phyloP scores from a whole-genome alignment of 148 eudicot genomes.

The Polygonum aviculare region DNA sequence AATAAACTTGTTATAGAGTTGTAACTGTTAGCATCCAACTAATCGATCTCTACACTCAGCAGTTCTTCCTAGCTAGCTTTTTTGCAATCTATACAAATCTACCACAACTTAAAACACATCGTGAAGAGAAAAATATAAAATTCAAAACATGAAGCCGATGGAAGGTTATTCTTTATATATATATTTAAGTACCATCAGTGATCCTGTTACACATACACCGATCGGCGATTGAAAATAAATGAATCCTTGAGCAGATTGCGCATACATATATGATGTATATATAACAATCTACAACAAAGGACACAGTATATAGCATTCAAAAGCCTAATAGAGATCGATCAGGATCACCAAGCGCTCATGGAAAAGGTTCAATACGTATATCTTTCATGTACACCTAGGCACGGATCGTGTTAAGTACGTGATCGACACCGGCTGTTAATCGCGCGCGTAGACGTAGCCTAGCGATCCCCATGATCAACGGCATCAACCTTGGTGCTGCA shows the following conservation, averaged over 20 bases:
- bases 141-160: neutral
- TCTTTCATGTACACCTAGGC: neutral
- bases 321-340: too few relatives aligned
- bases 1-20: too few relatives aligned
- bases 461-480: conserved; percentile 2
- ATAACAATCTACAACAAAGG: neutral
- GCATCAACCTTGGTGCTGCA: conserved; percentile 35
- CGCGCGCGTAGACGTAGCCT: neutral
- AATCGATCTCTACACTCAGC: too few relatives aligned
- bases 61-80: too few relatives aligned
- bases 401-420: neutral
- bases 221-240: neutral
- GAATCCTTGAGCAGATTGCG: neutral
- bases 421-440: neutral
- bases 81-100: neutral
- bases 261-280: too few relatives aligned
- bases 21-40: too few relatives aligned
- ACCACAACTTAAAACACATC: neutral
- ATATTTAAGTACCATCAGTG: neutral
- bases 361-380: neutral
- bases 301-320: neutral
- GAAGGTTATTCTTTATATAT: neutral
- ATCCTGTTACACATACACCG: neutral
- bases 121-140: neutral
- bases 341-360: neutral